These are phyloP conservation scores for Cercospora nicotianae DNA, from an alignment of 2,329 filamentous ascomycete species.

Conservation along the genomic window DNA sequence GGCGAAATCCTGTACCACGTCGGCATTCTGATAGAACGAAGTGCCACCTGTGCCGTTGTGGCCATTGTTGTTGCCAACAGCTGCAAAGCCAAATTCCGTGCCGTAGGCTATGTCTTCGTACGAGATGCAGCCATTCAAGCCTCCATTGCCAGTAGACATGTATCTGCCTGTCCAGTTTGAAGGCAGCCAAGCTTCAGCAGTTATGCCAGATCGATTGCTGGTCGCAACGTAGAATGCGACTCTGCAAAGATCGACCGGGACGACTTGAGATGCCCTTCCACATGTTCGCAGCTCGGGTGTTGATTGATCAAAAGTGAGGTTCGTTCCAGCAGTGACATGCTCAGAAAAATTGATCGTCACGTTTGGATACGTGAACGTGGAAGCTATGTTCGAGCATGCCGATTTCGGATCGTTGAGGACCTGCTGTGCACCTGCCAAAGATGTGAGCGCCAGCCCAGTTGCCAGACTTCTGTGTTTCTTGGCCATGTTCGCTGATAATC, in stretches of 20 bases:
- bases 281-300: slow-evolving; percentile 43
- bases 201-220: slow-evolving; percentile 43
- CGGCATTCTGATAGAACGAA: slow-evolving; percentile 49
- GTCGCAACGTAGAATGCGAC: slow-evolving; percentile 45
- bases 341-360: slow-evolving; percentile 33
- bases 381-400: slow-evolving; percentile 28
- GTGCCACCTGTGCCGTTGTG: slow-evolving; percentile 48
- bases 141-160: slow-evolving; percentile 45
- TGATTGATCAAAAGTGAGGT: slow-evolving; percentile 30
- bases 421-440: slow-evolving; percentile 17
- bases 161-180: slow-evolving; percentile 42
- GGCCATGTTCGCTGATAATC: background rate
- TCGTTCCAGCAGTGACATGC: slow-evolving; percentile 34
- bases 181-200: slow-evolving; percentile 50
- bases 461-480: background rate
- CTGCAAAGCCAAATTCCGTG: slow-evolving; percentile 42
- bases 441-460: slow-evolving; percentile 11
- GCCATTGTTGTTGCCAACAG: slow-evolving; percentile 45
- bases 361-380: slow-evolving; percentile 27
- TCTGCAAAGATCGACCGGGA: slow-evolving; percentile 44
- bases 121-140: slow-evolving; percentile 42
- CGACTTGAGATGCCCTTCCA: slow-evolving; percentile 32
- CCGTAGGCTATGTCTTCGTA: slow-evolving; percentile 45
- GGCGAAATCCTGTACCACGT: slow-evolving; percentile 52
- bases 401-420: slow-evolving; percentile 19